Conservation (phyloP, 2,329 filamentous ascomycete genomes). For the Chaetomium strumarium region DNA sequence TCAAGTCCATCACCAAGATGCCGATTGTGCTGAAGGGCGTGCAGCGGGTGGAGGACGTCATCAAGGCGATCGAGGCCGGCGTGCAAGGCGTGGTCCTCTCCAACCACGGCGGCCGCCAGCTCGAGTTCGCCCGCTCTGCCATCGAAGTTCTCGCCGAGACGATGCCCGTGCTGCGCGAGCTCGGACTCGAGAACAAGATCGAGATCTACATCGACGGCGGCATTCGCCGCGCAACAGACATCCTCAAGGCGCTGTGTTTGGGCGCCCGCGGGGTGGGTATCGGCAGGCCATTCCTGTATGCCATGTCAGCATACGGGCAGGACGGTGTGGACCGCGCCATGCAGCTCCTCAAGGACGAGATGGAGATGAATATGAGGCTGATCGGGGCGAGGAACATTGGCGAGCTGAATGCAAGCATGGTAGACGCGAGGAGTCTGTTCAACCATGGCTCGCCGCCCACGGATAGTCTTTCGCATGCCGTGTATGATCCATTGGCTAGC, state of each 20-base stretch:
- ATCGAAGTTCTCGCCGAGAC: constrained; percentile 91
- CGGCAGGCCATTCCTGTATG: constrained; percentile 88
- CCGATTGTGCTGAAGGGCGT: constrained; percentile 96
- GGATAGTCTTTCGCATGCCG: constrained; percentile 43
- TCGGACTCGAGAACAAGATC: constrained; percentile 67
- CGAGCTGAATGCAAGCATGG: constrained; percentile 71
- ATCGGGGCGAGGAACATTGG: constrained; percentile 72
- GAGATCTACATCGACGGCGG: constrained; percentile 92
- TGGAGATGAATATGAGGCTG: constrained; percentile 98
- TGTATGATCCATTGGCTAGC: constrained; percentile 49
- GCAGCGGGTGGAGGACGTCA: constrained; percentile 90
- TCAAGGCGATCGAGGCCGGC: constrained; percentile 74
- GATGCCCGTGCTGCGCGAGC: constrained; percentile 74
- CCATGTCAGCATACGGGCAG: constrained; percentile 88
- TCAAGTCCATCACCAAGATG: constrained; percentile 83
- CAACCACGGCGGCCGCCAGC: constrained; percentile 91
- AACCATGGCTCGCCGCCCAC: constrained; percentile 44
- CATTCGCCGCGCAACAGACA: constrained; percentile 82
- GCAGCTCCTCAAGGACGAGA: constrained; percentile 88
- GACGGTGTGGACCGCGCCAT: constrained; percentile 87
- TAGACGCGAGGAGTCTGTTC: constrained; percentile 69
- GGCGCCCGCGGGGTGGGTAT: constrained; percentile 92
- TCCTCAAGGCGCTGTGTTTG: constrained; percentile 89
- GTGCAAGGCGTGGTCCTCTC: constrained; percentile 88
- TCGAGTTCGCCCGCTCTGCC: constrained; percentile 84